Base-by-base conservation (phyloP, 2,329 filamentous ascomycete species). In the Colletotrichum zoysiae region DNA sequence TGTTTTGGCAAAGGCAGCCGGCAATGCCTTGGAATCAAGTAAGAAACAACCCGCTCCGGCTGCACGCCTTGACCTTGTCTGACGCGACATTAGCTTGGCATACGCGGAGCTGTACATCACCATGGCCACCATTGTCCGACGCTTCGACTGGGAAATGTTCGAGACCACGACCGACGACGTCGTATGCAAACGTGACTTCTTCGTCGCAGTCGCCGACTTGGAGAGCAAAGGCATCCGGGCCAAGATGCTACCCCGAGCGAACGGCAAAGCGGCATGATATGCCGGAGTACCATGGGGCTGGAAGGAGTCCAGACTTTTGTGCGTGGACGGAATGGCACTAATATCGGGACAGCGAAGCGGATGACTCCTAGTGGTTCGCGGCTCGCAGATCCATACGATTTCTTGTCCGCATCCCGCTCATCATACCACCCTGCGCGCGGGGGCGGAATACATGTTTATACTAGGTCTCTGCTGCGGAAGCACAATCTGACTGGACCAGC, bases 21-120 rank as follows among this genome's bases (percentile, higher is more conserved):
- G 51, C 61, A 66, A 5, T 76, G 75, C 63, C 71, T 76, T 48
- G 75, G 75, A 40, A 71, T 76, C 9, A 73, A 75, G 74, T 76
- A 68, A 71, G 73, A 40, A 20, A 23, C 1, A 11, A 7, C 5
- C 51, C 8, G 30, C 14, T 46, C 6, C 44, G 44, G 23, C 18
- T 7, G 20, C 4, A 5, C 2, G 4, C 8, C 12, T 3, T 33
- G 30, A 6, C 33, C 14, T 38, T 1, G 33, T 35, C 38, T 59
- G 30, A 59, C 57, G 14, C 40, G 23, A 14, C 23, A 11, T 58
- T 16, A 68, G 65, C 59, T 67, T 71, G 9, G 63, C 73, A 5
- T 74, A 68, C 42, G 70, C 70, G 0, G 73, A 73, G 55, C 53
- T 71, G 50, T 77, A 73, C 35, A 48, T 73, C 1, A 23, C 68